Evolutionary conservation across 805 yeast species (phyloP).

Genomic region (Yamadazyma ubonensis): DNA sequence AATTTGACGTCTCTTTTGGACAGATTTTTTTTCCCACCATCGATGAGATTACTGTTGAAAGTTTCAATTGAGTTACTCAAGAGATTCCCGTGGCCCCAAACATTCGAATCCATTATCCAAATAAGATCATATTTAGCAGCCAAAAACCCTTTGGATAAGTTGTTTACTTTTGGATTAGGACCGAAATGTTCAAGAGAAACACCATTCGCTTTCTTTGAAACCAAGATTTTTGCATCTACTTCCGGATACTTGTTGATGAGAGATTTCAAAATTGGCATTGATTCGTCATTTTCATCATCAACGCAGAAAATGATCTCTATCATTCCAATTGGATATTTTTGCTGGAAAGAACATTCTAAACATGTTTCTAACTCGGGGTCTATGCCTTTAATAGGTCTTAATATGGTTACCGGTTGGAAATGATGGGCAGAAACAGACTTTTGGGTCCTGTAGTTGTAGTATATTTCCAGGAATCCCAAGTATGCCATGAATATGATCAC

Average conservation of each 20-base stretch:
- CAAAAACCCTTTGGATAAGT: slow-evolving; percentile 75
- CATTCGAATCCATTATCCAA: slow-evolving; percentile 87
- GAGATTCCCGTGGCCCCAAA: slow-evolving; percentile 69
- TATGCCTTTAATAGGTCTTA: slow-evolving; percentile 81
- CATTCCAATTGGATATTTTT: slow-evolving; percentile 58
- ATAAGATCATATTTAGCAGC: slow-evolving; percentile 68
- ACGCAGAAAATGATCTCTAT: slow-evolving; percentile 77
- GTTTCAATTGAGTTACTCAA: slow-evolving; percentile 62
- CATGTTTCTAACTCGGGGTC: slow-evolving; percentile 74
- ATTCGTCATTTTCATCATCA: slow-evolving; percentile 61
- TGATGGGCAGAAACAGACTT: slow-evolving; percentile 4
- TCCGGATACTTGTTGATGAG: slow-evolving; percentile 54
- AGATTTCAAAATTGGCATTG: slow-evolving; percentile 53
- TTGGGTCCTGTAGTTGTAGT: slow-evolving; percentile 26
- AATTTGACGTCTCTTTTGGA: slow-evolving; percentile 50
- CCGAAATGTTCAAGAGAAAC: slow-evolving; percentile 52
- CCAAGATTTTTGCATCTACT: slow-evolving; percentile 56
- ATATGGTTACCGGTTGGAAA: slow-evolving; percentile 58
- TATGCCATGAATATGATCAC: slow-evolving; percentile 37
- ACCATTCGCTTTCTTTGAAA: slow-evolving; percentile 38
- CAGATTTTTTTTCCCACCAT: slow-evolving; percentile 38
- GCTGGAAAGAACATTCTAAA: slow-evolving; percentile 64
- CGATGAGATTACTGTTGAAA: slow-evolving; percentile 48
- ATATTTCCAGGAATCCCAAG: slow-evolving; percentile 40
- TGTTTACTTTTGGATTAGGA: slow-evolving; percentile 88